Evolutionary conservation across 352 stramenopile genomes (phyloP).

Genomic region (Pythium phragmiticola): DNA sequence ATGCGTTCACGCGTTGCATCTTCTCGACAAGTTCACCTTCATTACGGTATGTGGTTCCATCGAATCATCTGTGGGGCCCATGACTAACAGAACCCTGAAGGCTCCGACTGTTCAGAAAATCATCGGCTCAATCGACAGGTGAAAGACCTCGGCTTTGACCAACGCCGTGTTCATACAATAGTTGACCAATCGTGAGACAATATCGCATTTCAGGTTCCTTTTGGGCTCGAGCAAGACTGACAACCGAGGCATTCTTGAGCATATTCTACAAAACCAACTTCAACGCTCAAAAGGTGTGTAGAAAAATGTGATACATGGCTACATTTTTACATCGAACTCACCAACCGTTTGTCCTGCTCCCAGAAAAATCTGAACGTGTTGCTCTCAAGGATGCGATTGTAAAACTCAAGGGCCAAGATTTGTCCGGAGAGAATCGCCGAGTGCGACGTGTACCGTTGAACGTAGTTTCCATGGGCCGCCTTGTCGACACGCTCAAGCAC

Average conservation of each 20-base stretch:
- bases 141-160: neutral
- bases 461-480: constrained; percentile 10
- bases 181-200: constrained; percentile 8
- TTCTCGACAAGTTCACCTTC: constrained; percentile 11
- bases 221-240: neutral
- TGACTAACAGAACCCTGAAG: neutral
- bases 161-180: neutral
- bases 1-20: constrained; percentile 16
- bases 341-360: neutral
- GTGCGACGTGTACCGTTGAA: constrained; percentile 7
- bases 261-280: constrained; percentile 24
- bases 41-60: constrained; percentile 8
- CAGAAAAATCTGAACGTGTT: constrained; percentile 19
- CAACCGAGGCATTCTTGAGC: constrained; percentile 6
- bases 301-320: constrained; percentile 17
- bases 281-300: constrained; percentile 24
- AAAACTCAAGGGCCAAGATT: constrained; percentile 2
- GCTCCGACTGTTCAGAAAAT: constrained; percentile 1
- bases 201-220: neutral
- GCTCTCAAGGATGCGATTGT: constrained; percentile 12
- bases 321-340: constrained; percentile 8
- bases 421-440: neutral
- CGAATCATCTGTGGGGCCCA: neutral
- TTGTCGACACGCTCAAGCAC: neutral
- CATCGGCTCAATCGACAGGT: constrained; percentile 22